Base-by-base conservation (phyloP, 2,329 filamentous ascomycete species). In the Nemania serpens region DNA sequence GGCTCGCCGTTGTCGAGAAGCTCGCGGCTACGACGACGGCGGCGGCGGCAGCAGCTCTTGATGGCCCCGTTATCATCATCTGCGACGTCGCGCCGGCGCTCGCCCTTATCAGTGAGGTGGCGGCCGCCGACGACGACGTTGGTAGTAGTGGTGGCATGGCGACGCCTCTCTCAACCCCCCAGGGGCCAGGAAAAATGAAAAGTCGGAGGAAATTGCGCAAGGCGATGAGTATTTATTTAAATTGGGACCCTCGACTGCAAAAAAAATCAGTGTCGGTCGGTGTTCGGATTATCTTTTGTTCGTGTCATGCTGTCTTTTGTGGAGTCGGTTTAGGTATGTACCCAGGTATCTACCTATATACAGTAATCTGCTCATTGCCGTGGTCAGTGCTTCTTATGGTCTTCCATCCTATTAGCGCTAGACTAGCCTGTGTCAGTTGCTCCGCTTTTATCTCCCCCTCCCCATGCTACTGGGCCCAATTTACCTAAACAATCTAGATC, bases 1-100 rank as follows among this genome's bases (percentile, higher is more conserved):
- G 69, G 55, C 63, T 66, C 17, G 67, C 55, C n/a, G 70, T 73
- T 2, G 70, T 70, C 41, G 71, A 73, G 66, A 73, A 73, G 61
- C 62, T 58, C 42, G 68, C 68, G 25, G 55, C 7, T 3, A 7
- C 7, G 25, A 7, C 36, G 36, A 10, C 36, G 15, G 36, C 36
- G 36, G 11, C 64, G 49, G 22, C 66, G 49, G 29, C 60, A n/a
- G 61, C 17, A 15, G 48, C 47, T 39, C 56, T 58, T 33, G 22
- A 45, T 18, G 46, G 34, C 53, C 7, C 15, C 45, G 54, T 58
- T 45, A 41, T 42, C 45, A 50, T 58, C 42, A 41, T 42, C 25
- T 48, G 41, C 29, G 53, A 37, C 55, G 61, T 34, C 33, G 61
- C 29, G 41, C 58, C 52, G 54, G 49, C 42, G 45, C 61, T 56